Evolutionary conservation across 2,329 filamentous ascomycete species (phyloP).

Genomic region (Madurella mycetomatis): DNA sequence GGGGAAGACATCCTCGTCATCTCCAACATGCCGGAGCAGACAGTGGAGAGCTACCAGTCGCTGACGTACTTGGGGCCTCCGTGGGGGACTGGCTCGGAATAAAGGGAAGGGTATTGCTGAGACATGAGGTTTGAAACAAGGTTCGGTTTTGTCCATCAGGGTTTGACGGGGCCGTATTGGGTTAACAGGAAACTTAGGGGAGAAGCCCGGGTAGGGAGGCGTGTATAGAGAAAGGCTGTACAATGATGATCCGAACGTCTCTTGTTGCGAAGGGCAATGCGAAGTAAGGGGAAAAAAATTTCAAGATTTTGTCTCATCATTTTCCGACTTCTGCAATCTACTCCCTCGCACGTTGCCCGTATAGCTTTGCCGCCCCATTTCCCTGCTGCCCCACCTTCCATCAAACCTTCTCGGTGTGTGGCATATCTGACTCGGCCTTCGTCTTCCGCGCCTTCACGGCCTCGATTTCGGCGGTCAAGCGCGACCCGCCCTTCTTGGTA

Average conservation of each 20-base stretch:
- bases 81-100: neutral
- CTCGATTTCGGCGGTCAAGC: conserved; percentile 28
- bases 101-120: neutral
- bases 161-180: neutral
- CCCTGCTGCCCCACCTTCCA: neutral
- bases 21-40: conserved; percentile 21
- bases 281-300: no score
- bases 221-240: no score
- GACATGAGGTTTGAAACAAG: neutral
- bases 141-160: neutral
- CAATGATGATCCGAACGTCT: no score
- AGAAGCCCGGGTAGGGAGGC: no score
- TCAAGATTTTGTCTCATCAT: no score
- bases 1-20: conserved; percentile 23
- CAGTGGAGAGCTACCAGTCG: conserved; percentile 16
- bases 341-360: neutral
- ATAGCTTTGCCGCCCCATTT: neutral
- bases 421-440: conserved; percentile 8
- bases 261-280: no score
- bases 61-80: conserved; percentile 1
- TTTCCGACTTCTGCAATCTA: neutral
- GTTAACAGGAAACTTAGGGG: neutral
- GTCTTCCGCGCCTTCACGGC: conserved; percentile 24
- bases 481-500: conserved; percentile 31
- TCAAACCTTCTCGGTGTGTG: conserved; percentile 12